A percentile compares a stretch with the other conserved stretches of the same genome.
These are phyloP conservation scores for Hirsutella rhossiliensis DNA, from an alignment of 2,329 filamentous ascomycete genomes.

Conservation along the genomic window DNA sequence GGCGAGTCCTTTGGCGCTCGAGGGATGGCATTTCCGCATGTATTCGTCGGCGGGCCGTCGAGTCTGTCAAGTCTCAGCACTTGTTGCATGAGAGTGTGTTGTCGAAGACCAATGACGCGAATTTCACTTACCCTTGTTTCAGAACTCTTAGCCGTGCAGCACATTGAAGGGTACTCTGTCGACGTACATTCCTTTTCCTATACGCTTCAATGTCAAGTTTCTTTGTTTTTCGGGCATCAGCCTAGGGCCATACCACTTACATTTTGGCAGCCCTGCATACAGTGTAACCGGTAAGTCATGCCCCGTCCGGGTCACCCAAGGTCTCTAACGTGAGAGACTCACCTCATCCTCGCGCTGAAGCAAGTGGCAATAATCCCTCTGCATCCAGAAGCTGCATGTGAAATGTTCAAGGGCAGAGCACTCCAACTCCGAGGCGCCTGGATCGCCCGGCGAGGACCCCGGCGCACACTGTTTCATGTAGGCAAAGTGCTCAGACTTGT, in stretches of 20 bases:
- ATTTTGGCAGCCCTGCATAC: not conserved
- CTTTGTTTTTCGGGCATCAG: not conserved
- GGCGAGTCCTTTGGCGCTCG: not conserved
- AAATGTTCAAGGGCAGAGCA: not conserved
- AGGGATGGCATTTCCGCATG: not conserved
- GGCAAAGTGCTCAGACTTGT: not conserved
- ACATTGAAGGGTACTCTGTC: not conserved
- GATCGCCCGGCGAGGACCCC: not conserved
- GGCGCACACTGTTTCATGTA: not conserved
- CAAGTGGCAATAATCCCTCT: not conserved
- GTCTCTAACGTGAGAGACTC: not conserved
- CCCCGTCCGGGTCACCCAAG: not conserved
- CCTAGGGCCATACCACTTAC: too few species aligned
- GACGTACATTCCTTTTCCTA: not conserved
- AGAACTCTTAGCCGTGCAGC: not conserved
- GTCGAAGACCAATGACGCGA: not conserved
- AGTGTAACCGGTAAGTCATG: too few species aligned
- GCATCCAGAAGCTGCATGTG: not conserved
- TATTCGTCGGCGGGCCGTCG: not conserved
- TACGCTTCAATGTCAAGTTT: not conserved
- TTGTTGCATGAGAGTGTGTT: not conserved
- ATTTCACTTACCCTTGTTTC: not conserved
- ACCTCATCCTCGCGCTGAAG: not conserved
- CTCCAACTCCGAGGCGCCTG: not conserved
- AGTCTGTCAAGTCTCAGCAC: not conserved